Percentiles rank a stretch among this genome's conserved stretches.
Conservation (phyloP, 805 yeast genomes). For the Sugiyamaella chiloensis region DNA sequence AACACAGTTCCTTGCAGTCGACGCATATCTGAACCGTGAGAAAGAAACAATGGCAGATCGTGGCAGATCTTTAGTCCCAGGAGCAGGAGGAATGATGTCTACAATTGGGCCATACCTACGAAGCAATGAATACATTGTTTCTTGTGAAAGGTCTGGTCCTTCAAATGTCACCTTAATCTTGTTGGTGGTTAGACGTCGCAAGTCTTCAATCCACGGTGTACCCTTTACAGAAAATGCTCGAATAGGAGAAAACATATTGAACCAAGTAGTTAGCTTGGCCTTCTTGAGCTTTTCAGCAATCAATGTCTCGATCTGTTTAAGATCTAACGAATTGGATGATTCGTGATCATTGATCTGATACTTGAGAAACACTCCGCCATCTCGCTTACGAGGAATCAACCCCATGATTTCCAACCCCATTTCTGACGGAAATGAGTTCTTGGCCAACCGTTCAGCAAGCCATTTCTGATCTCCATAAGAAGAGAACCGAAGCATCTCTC, state of each 20-base stretch:
- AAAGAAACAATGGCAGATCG: slow-evolving; percentile 56
- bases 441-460: slow-evolving; percentile 17
- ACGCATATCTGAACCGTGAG: slow-evolving; percentile 60
- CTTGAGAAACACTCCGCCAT: slow-evolving; percentile 92
- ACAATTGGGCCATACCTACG: slow-evolving; percentile 83
- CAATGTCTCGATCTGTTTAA: slow-evolving; percentile 49
- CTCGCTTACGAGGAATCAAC: slow-evolving; percentile 69
- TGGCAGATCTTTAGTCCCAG: slow-evolving; percentile 45
- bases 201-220: slow-evolving; percentile 93
- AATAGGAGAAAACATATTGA: slow-evolving; percentile 46
- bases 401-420: slow-evolving; percentile 47
- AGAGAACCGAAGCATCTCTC: slow-evolving; percentile 4
- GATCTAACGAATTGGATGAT: slow-evolving; percentile 5
- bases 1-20: slow-evolving; percentile 85
- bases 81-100: slow-evolving; percentile 56
- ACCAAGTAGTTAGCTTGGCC: slow-evolving; percentile 29
- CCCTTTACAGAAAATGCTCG: slow-evolving; percentile 77
- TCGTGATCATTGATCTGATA: slow-evolving; percentile 56
- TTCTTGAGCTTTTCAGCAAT: slow-evolving; percentile 43
- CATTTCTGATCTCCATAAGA: slow-evolving; percentile 10
- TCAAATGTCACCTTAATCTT: slow-evolving; percentile 65
- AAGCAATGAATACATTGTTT: slow-evolving; percentile 72
- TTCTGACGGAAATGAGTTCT: slow-evolving; percentile 26
- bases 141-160: slow-evolving; percentile 75
- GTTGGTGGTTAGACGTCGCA: slow-evolving; percentile 69